phyloP scores from a whole-genome alignment of 2,329 filamentous ascomycete genomes.

The Cadophora malorum region DNA sequence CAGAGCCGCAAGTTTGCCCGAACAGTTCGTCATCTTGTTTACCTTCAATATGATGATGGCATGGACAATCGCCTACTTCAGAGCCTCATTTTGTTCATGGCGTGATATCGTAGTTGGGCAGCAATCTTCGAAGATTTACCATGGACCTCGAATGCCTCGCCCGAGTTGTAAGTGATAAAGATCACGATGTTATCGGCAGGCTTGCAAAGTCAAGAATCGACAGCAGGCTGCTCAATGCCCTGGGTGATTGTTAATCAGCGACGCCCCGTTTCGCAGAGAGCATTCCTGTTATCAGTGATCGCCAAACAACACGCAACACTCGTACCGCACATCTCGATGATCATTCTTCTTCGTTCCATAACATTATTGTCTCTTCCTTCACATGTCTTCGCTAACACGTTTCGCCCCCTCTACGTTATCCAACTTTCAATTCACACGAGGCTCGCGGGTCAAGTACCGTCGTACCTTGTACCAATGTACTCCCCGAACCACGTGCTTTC shows the following conservation, averaged over 20 bases:
- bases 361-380: not conserved
- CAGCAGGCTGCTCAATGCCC: not conserved
- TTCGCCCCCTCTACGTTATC: not conserved
- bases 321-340: not conserved
- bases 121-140: not conserved
- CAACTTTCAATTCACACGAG: not conserved
- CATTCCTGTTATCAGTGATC: not conserved
- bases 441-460: not conserved
- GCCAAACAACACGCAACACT: not conserved
- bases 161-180: not conserved
- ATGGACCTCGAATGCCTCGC: not conserved
- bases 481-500: not conserved
- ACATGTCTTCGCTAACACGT: not conserved
- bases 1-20: conserved; percentile 17
- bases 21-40: not conserved
- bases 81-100: not conserved
- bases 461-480: not conserved
- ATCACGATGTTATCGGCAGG: too few relatives aligned
- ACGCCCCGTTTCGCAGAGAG: not conserved
- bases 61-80: not conserved
- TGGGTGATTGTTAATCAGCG: not conserved
- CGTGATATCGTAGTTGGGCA: not conserved
- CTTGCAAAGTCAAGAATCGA: not conserved
- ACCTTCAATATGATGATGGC: not conserved
- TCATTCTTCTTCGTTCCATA: not conserved